phyloP scores from a whole-genome alignment of 805 yeast species.

The Kazachstania kunashirensis region DNA sequence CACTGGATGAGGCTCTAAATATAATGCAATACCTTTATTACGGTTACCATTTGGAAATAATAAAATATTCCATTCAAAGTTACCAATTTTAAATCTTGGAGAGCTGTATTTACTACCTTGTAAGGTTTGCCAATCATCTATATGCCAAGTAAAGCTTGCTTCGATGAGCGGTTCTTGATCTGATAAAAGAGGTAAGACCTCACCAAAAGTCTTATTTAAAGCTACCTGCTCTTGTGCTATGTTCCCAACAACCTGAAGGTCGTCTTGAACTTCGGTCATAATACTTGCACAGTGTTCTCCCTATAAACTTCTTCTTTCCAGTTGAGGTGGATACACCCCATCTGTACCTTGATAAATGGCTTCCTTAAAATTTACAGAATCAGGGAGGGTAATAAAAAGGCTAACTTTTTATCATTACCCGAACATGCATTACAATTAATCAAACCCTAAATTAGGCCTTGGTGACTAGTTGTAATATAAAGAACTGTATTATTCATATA shows the following conservation, averaged over 20 bases:
- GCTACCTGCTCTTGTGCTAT: conserved; percentile 16
- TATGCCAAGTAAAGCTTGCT: conserved; percentile 42
- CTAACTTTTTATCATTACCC: too few relatives aligned
- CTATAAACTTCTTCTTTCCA: too few relatives aligned
- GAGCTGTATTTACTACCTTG: conserved; percentile 33
- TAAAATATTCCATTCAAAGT: conserved; percentile 56
- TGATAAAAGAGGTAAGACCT: conserved; percentile 15
- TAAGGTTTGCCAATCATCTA: conserved; percentile 38
- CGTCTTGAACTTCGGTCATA: background rate
- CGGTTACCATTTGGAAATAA: conserved; percentile 72
- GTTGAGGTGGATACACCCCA: too few relatives aligned
- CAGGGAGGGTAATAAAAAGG: too few relatives aligned
- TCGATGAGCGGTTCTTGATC: conserved; percentile 20
- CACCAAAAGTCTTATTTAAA: conserved; percentile 17
- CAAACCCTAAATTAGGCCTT: too few relatives aligned
- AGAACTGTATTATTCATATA: too few relatives aligned
- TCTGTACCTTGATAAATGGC: too few relatives aligned
- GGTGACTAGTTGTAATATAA: too few relatives aligned
- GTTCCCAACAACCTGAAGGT: conserved; percentile 8
- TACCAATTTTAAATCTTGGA: conserved; percentile 47
- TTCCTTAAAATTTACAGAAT: too few relatives aligned
- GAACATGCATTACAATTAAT: too few relatives aligned
- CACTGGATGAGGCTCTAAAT: conserved; percentile 58
- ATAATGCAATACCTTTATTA: conserved; percentile 54
- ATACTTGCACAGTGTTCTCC: too few relatives aligned